Evolutionary conservation across 2,329 filamentous ascomycete species (phyloP), one percentile per base, ranked within the genome.

Genomic region (Fusarium heterosporum): DNA sequence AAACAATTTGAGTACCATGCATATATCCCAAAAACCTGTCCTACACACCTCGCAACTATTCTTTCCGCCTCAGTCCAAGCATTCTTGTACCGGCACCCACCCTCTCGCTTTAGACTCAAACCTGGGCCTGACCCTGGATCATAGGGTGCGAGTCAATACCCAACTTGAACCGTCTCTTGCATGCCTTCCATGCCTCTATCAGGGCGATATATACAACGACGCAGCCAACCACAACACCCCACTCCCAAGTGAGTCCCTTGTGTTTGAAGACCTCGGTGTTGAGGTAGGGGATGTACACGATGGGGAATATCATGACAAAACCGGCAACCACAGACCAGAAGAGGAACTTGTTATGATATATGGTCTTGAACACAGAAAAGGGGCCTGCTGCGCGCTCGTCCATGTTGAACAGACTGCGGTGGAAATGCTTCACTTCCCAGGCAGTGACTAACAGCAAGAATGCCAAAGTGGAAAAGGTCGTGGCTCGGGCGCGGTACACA

Each of bases 341-440:
- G 32, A 90, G 77, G 78, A 92, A 91, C 62, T 84, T 82, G 77
- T 93, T 93, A 69, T 85, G 81, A 81, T 87, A 90, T 13, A 92
- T 80, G n/a, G 90, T 90, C 68, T 78, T 79, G 72, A 86, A 83
- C 12, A 87, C 80, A 0, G 84, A 83, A 39, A 83, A 75, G 1
- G 81, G 79, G 1, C 85, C 85, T 5, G 70, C 69, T 78, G 81
- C 85, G 32, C 80, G 75, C 63, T 83, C 80, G 61, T 88, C 82
- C 86, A 92, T 90, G 71, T 84, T 82, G 78, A 93, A 93, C 69
- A 93, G 83, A 19, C 87, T 90, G 43, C 88, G 85, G 16, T 86
- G 86, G 76, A 90, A 89, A 69, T 92, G 87, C 74, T 91, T 89
- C 72, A 90, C 88, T 77, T 93, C 89, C 90, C 90, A 92, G 0